Conservation (phyloP, 306 rosid species). For the Coriaria nepalensis region DNA sequence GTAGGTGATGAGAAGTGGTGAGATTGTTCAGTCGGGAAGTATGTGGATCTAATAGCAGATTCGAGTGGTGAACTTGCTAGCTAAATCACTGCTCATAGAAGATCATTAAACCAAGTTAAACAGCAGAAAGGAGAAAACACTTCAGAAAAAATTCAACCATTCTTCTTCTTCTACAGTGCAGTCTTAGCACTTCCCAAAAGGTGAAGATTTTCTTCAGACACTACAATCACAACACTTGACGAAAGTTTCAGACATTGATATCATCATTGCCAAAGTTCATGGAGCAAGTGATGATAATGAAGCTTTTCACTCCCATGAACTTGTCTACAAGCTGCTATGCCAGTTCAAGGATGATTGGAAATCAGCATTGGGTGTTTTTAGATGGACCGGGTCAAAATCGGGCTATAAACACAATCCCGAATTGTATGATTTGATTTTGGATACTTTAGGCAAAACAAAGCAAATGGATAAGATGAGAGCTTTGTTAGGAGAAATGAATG, state of each 20-base stretch:
- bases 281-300: constrained; percentile 43
- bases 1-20: constrained; percentile 75
- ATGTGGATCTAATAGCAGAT: constrained; percentile 48
- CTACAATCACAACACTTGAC: constrained; percentile 17
- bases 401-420: constrained; percentile 33
- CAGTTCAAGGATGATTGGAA: constrained; percentile 83
- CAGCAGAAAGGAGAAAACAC: constrained; percentile 33
- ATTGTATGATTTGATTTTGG: constrained; percentile 48
- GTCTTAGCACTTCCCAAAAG: constrained; percentile 8
- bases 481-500: constrained; percentile 46
- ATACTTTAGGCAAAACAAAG: constrained; percentile 71
- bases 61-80: constrained; percentile 46
- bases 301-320: constrained; percentile 27
- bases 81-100: constrained; percentile 76
- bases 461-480: constrained; percentile 41
- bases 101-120: constrained; percentile 44
- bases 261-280: constrained; percentile 34
- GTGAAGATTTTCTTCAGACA: constrained; percentile 15
- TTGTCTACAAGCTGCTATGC: constrained; percentile 31
- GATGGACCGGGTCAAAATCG: constrained; percentile 49
- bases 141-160: constrained; percentile 15
- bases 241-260: constrained; percentile 26
- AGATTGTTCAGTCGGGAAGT: constrained; percentile 56
- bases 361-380: constrained; percentile 66
- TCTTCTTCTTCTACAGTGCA: constrained; percentile 11